Conservation (phyloP, 2,329 filamentous ascomycete genomes). For the Penicillium expansum region DNA sequence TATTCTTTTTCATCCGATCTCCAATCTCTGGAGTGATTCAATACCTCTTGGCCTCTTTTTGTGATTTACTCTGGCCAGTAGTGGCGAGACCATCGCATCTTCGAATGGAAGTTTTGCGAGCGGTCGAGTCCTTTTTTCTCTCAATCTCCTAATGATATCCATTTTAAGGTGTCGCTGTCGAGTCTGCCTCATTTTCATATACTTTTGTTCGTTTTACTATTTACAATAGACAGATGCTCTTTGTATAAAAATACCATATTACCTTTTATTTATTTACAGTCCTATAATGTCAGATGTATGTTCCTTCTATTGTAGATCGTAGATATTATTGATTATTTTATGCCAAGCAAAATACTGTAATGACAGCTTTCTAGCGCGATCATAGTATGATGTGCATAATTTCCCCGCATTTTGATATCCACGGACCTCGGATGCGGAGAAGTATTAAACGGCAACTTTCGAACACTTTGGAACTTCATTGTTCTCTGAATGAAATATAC, state of each 20-base stretch:
- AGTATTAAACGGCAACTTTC: background rate
- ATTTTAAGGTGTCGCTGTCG: background rate
- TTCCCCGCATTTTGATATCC: constrained; percentile 11
- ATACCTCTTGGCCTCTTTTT: constrained; percentile 7
- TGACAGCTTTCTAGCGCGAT: too few relatives aligned
- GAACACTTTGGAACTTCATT: background rate
- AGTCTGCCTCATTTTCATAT: background rate
- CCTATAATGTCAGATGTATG: background rate
- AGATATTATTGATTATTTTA: background rate
- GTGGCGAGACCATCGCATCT: background rate
- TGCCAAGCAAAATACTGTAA: too few relatives aligned
- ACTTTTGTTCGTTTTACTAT: background rate
- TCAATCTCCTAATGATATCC: constrained; percentile 1
- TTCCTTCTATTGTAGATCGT: too few relatives aligned
- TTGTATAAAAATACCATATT: background rate
- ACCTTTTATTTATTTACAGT: background rate
- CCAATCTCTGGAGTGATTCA: constrained; percentile 2
- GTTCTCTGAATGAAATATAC: background rate
- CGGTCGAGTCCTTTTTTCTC: background rate
- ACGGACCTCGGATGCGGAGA: constrained; percentile 17
- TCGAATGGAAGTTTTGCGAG: background rate
- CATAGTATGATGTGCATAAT: background rate
- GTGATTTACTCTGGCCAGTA: constrained; percentile 9
- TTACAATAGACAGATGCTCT: background rate
- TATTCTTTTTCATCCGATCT: constrained; percentile 1